Evolutionary conservation across 345 rosid genomes (phyloP).

Genomic region (Corymbia maculata): DNA sequence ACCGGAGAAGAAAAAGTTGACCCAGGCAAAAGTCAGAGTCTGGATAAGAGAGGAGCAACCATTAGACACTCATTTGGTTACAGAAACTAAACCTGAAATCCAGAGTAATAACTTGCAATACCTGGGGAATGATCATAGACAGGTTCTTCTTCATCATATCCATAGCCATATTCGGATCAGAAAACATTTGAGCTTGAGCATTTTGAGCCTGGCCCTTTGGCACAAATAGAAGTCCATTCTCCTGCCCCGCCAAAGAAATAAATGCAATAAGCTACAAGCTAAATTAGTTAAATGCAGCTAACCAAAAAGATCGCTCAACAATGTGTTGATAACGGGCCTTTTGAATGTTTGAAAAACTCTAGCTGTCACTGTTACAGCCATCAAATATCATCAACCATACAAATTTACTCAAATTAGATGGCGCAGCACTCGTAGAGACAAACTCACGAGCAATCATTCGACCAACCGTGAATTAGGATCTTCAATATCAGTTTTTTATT

Average conservation of each 20-base stretch:
- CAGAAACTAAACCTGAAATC: neutral
- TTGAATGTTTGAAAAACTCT: neutral
- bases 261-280: neutral
- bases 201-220: conserved; percentile 80
- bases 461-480: neutral
- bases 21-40: conserved; percentile 99
- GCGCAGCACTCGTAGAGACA: neutral
- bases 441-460: neutral
- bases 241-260: conserved; percentile 32
- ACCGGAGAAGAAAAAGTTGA: conserved; percentile 99
- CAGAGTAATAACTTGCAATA: conserved; percentile 3
- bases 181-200: conserved; percentile 96
- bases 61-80: neutral
- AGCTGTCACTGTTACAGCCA: neutral
- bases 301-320: neutral
- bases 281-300: neutral
- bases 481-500: neutral
- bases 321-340: neutral
- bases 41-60: conserved; percentile 15
- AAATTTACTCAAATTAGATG: neutral
- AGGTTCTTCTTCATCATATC: conserved; percentile 99
- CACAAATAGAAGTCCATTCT: conserved; percentile 80
- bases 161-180: conserved; percentile 99
- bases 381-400: neutral
- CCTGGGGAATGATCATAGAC: conserved; percentile 99